Percentiles rank a stretch among this genome's conserved stretches.
These are phyloP conservation scores for Microdochium bolleyi DNA, from an alignment of 2,329 filamentous ascomycete genomes.

Conservation along the genomic window DNA sequence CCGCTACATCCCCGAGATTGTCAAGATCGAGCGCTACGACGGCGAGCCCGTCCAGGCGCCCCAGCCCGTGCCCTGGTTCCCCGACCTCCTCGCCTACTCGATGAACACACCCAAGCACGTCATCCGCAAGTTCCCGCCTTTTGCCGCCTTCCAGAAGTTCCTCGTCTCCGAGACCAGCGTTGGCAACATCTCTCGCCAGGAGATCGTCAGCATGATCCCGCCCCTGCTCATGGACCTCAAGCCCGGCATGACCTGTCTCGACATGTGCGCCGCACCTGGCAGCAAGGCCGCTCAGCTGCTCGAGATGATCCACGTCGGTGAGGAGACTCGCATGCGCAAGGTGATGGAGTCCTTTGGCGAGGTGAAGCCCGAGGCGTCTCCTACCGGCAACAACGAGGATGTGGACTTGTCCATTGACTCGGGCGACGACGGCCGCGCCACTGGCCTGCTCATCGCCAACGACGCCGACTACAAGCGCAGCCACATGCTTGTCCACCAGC, in stretches of 20 bases:
- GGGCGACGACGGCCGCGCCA: slow-evolving; percentile 76
- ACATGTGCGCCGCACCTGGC: slow-evolving; percentile 93
- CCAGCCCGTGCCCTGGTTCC: slow-evolving; percentile 81
- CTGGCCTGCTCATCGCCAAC: slow-evolving; percentile 88
- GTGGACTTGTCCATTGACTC: slow-evolving; percentile 46
- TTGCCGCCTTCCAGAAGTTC: slow-evolving; percentile 94
- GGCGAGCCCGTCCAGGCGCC: slow-evolving; percentile 77
- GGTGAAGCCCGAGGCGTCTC: slow-evolving; percentile 8
- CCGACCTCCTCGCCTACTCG: slow-evolving; percentile 89
- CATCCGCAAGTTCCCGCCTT: slow-evolving; percentile 86
- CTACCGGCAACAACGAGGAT: slow-evolving; percentile 44
- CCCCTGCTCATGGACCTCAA: slow-evolving; percentile 85
- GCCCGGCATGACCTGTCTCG: slow-evolving; percentile 86
- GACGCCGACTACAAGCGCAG: slow-evolving; percentile 94
- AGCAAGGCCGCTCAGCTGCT: slow-evolving; percentile 95
- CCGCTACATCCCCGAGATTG: slow-evolving; percentile 85
- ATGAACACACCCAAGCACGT: slow-evolving; percentile 98
- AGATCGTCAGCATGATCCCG: slow-evolving; percentile 98
- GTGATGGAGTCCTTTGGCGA: slow-evolving; percentile 53
- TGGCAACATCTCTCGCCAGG: slow-evolving; percentile 94
- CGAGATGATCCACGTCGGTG: slow-evolving; percentile 87
- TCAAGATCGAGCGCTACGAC: slow-evolving; percentile 73
- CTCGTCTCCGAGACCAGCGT: slow-evolving; percentile 94
- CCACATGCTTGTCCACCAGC: slow-evolving; percentile 95
- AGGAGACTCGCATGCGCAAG: slow-evolving; percentile 76